Evolutionary conservation across 1,284 basidiomycete genomes (phyloP).

Genomic region (Ceratobasidium sp.): DNA sequence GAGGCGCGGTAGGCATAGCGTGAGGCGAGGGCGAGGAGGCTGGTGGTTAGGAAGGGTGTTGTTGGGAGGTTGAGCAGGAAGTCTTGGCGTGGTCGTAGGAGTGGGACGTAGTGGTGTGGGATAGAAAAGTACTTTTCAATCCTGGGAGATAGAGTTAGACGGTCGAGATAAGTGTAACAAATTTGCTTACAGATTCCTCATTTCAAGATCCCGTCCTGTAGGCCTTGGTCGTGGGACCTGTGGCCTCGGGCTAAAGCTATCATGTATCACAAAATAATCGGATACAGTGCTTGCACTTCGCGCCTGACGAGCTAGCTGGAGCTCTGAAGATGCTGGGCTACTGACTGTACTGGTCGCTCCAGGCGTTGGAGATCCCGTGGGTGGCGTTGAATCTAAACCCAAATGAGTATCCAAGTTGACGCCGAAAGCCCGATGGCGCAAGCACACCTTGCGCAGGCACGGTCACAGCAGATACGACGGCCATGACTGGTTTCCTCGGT

Average conservation of each 20-base stretch:
- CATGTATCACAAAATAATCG: slow-evolving; percentile 35
- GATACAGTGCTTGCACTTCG: slow-evolving; percentile 15
- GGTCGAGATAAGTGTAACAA: too few relatives aligned
- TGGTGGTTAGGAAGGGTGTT: slow-evolving; percentile 29
- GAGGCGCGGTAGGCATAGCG: slow-evolving; percentile 28
- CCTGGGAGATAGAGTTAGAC: slow-evolving; percentile 3
- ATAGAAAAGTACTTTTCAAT: slow-evolving; percentile 43
- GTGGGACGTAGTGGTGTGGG: slow-evolving; percentile 39
- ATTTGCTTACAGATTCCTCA: slow-evolving; percentile 13
- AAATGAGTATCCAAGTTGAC: slow-evolving; percentile 1
- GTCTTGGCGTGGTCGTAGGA: slow-evolving; percentile 28
- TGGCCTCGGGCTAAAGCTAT: neutral
- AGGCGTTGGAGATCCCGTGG: neutral
- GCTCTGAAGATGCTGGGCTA: neutral
- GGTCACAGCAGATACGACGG: neutral
- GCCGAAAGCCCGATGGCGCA: neutral
- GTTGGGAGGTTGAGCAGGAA: slow-evolving; percentile 35
- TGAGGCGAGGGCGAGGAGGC: slow-evolving; percentile 36
- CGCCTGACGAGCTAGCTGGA: neutral
- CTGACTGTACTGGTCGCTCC: neutral
- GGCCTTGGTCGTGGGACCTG: slow-evolving; percentile 7
- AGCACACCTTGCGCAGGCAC: neutral
- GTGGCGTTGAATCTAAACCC: neutral
- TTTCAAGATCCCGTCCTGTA: slow-evolving; percentile 23
- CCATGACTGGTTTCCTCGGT: slow-evolving; percentile 24